These are phyloP conservation scores for Funneliformis geosporum DNA, from an alignment of 192 early-diverging fungal genomes.

Conservation along the genomic window DNA sequence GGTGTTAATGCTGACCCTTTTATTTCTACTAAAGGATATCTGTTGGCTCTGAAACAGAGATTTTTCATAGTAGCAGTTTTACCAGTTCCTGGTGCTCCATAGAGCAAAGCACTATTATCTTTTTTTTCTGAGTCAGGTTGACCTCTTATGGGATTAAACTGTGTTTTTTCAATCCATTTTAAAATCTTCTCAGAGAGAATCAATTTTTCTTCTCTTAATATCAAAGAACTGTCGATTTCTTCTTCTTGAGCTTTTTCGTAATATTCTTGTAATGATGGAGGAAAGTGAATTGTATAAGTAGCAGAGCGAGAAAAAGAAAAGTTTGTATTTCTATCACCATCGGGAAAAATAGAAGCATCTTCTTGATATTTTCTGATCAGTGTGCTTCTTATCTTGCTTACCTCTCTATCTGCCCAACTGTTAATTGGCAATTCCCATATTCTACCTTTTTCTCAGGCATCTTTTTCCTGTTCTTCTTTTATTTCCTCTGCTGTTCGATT, in stretches of 20 bases:
- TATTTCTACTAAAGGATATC: slow-evolving; percentile 6
- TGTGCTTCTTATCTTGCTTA: too few species aligned
- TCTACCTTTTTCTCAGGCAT: too few species aligned
- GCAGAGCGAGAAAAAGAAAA: too few species aligned
- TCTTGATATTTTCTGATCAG: too few species aligned
- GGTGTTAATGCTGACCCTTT: slow-evolving; percentile 14
- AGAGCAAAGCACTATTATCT: slow-evolving; percentile 9
- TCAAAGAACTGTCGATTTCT: not conserved
- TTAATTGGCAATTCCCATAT: too few species aligned
- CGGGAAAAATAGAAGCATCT: too few species aligned
- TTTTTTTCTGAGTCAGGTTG: not conserved
- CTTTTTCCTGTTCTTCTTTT: too few species aligned
- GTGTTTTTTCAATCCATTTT: not conserved
- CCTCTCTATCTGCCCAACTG: too few species aligned
- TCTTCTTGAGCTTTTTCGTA: not conserved
- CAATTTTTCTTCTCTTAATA: not conserved
- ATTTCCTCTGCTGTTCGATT: too few species aligned
- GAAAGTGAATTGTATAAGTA: too few species aligned
- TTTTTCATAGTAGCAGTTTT: not conserved
- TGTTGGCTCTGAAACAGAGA: not conserved
- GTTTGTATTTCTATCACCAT: too few species aligned
- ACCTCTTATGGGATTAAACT: not conserved
- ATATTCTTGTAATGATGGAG: not conserved
- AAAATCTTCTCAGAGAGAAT: not conserved
- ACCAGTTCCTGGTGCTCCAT: slow-evolving; percentile 4